These are phyloP conservation scores for Nidularia sp. DNA, from an alignment of 768 basidiomycete species.

Conservation along the genomic window DNA sequence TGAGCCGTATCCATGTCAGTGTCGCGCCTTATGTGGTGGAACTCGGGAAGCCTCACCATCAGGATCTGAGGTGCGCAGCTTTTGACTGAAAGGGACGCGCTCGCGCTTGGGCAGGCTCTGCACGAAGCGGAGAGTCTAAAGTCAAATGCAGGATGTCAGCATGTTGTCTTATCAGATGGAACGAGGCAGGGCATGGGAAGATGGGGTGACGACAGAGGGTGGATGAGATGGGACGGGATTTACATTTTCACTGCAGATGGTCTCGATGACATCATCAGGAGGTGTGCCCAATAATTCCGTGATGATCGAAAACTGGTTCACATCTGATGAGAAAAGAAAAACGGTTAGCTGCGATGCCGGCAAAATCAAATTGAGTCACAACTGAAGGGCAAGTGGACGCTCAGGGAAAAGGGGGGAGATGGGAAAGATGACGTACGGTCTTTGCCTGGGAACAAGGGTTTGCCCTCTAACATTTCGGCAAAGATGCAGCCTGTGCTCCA, in stretches of 20 bases:
- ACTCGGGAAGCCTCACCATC: conserved; percentile 49
- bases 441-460: conserved; percentile 98
- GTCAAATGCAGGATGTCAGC: conserved; percentile 3
- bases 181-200: background rate
- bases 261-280: conserved; percentile 98
- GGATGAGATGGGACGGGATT: conserved; percentile 20
- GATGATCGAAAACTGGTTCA: conserved; percentile 99
- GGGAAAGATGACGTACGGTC: conserved; percentile 71
- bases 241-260: conserved; percentile 97
- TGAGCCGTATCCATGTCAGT: conserved; percentile 1
- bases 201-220: background rate
- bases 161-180: background rate
- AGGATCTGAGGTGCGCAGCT: conserved; percentile 83
- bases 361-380: background rate
- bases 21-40: background rate
- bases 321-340: conserved; percentile 54
- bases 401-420: conserved; percentile 4
- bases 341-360: background rate
- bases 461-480: conserved; percentile 99
- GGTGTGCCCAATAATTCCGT: conserved; percentile 98
- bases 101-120: conserved; percentile 95
- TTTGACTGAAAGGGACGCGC: conserved; percentile 92
- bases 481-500: conserved; percentile 99
- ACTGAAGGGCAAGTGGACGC: conserved; percentile 3
- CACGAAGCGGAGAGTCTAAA: conserved; percentile 95